These are phyloP conservation scores for Lipomyces kockii DNA, from an alignment of 805 yeast species.

Conservation along the genomic window DNA sequence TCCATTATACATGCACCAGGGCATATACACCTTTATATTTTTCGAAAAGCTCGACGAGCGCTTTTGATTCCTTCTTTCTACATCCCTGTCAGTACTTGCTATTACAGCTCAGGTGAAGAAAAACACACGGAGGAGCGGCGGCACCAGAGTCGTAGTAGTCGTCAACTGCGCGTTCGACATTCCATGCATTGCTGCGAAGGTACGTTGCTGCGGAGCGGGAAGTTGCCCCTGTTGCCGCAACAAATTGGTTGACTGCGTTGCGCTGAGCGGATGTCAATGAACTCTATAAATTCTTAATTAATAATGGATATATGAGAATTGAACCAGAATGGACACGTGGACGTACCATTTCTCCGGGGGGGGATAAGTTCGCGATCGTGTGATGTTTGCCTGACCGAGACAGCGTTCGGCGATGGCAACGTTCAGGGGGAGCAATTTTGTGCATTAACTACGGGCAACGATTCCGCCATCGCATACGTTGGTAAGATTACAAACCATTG, in stretches of 20 bases:
- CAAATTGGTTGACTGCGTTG: constrained; percentile 26
- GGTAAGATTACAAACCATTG: no score
- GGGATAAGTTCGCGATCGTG: background rate
- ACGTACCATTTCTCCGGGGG: background rate
- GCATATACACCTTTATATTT: constrained; percentile 38
- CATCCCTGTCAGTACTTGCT: background rate
- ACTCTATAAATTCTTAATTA: constrained; percentile 13
- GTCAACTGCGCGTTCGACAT: constrained; percentile 44
- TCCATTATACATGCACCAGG: background rate
- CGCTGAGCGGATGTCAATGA: constrained; percentile 22
- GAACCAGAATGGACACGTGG: no score
- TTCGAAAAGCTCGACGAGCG: constrained; percentile 37
- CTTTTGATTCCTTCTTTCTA: constrained; percentile 20
- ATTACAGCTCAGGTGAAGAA: background rate
- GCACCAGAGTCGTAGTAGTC: constrained; percentile 42
- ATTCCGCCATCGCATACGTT: no score
- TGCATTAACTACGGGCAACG: no score
- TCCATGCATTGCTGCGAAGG: constrained; percentile 39
- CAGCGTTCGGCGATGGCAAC: background rate
- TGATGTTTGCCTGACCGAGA: background rate
- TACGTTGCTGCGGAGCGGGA: constrained; percentile 24
- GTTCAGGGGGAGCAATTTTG: no score
- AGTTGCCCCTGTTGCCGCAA: constrained; percentile 26
- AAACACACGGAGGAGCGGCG: background rate
- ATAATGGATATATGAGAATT: background rate